phyloP scores from a whole-genome alignment of 140 eudicot genomes.

The Cichorium intybus region DNA sequence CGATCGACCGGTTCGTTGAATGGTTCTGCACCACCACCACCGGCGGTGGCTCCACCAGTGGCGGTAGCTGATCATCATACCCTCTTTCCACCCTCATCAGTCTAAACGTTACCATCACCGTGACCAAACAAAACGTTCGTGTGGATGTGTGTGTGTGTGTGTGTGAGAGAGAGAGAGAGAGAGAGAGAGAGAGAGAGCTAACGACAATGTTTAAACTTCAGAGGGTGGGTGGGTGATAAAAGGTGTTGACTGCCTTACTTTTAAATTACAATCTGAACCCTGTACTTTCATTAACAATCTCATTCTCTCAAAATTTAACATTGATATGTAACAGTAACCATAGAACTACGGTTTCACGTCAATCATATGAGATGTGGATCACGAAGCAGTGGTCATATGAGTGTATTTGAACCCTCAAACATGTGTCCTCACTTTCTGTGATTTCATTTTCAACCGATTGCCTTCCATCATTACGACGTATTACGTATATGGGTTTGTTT shows the following conservation, averaged over 20 bases:
- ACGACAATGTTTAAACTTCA: neutral
- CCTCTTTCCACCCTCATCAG: conserved; percentile 11
- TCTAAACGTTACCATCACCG: conserved; percentile 27
- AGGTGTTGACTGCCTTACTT: conserved; percentile 13
- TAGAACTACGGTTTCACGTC: neutral
- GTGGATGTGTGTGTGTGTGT: neutral
- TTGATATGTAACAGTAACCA: too few species aligned
- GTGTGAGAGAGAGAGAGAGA: conserved; percentile 17
- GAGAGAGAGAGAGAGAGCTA: neutral
- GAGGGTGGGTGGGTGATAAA: conserved; percentile 20
- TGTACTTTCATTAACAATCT: neutral
- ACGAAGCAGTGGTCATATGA: too few species aligned
- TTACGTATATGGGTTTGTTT: too few species aligned
- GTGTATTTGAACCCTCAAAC: too few species aligned
- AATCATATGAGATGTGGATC: too few species aligned
- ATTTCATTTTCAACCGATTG: too few species aligned
- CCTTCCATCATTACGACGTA: too few species aligned
- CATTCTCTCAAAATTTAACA: neutral
- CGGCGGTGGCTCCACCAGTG: conserved; percentile 43
- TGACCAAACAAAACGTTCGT: neutral
- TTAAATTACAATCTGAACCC: conserved; percentile 5
- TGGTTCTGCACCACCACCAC: conserved; percentile 20
- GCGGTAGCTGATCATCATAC: conserved; percentile 46
- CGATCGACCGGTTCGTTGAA: conserved; percentile 54
- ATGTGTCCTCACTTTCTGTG: too few species aligned